Conservation (phyloP, 2,329 filamentous ascomycete genomes). For the Pyricularia sp. region DNA sequence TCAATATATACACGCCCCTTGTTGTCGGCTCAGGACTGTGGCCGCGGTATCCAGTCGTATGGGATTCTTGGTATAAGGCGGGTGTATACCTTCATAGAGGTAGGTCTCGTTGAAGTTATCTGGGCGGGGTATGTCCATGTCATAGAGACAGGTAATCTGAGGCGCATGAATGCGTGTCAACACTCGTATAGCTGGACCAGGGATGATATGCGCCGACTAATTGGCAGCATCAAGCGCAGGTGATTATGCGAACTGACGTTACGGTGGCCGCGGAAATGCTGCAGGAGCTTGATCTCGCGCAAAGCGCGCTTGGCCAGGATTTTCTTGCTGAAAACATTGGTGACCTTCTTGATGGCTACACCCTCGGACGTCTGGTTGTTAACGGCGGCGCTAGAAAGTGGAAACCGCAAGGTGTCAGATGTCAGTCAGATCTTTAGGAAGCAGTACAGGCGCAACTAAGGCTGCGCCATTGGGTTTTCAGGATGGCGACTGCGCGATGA, state of each 20-base stretch:
- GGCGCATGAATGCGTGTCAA: conserved; percentile 5
- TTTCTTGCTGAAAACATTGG: conserved; percentile 99
- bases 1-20: too few species aligned
- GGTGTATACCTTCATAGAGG: conserved; percentile 77
- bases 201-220: background rate
- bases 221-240: background rate
- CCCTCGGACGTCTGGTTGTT: conserved; percentile 88
- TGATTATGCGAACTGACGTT: conserved; percentile 49
- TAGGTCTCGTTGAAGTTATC: conserved; percentile 99
- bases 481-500: background rate
- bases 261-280: conserved; percentile 89
- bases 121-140: conserved; percentile 97
- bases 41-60: too few species aligned
- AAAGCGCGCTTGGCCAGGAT: conserved; percentile 96
- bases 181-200: background rate
- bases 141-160: conserved; percentile 96
- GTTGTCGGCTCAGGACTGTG: background rate
- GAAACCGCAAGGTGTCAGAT: conserved; percentile 6
- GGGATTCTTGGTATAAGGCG: background rate
- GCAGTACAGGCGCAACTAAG: background rate
- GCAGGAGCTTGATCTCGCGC: conserved; percentile 95
- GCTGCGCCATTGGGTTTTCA: background rate
- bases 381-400: conserved; percentile 64
- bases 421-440: background rate
- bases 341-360: conserved; percentile 98